Percentiles rank a stretch among this genome's conserved stretches.
Conservation (phyloP, 2,329 filamentous ascomycete genomes). For the Cladosporium cucumerinum region DNA sequence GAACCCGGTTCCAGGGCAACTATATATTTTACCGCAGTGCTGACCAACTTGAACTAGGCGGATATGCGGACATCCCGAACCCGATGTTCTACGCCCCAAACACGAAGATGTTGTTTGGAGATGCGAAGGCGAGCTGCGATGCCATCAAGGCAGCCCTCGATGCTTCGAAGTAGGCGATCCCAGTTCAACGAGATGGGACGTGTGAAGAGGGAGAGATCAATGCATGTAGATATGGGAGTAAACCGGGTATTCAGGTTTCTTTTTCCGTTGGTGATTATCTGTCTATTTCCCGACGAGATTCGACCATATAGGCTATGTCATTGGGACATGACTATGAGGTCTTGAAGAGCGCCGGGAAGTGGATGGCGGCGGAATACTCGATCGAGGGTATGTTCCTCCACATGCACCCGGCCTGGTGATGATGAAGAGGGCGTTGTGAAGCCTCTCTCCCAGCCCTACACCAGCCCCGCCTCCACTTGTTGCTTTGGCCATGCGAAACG, state of each 20-base stretch:
- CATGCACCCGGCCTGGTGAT: slow-evolving; percentile 10
- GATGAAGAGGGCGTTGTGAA: background rate
- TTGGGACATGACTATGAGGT: background rate
- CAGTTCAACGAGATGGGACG: background rate
- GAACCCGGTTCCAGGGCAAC: background rate
- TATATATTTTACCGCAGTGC: background rate
- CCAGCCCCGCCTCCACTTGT: background rate
- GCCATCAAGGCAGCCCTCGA: slow-evolving; percentile 34
- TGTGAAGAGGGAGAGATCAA: slow-evolving; percentile 2
- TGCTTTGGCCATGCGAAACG: slow-evolving; percentile 3
- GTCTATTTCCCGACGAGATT: background rate
- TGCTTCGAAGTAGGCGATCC: slow-evolving; percentile 4
- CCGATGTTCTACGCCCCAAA: slow-evolving; percentile 92
- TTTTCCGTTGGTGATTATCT: background rate
- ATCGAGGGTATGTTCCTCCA: slow-evolving; percentile 5
- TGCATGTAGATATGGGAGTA: slow-evolving; percentile 11
- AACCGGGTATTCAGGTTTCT: background rate
- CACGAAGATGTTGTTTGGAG: slow-evolving; percentile 88
- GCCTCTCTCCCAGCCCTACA: background rate
- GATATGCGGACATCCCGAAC: slow-evolving; percentile 74
- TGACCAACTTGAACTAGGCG: slow-evolving; percentile 32
- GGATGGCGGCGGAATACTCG: slow-evolving; percentile 10
- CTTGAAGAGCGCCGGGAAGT: slow-evolving; percentile 7
- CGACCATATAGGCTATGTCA: background rate
- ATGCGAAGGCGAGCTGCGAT: slow-evolving; percentile 62